These are phyloP conservation scores for Lactarius deliciosus DNA, from an alignment of 768 basidiomycete species.

Conservation along the genomic window DNA sequence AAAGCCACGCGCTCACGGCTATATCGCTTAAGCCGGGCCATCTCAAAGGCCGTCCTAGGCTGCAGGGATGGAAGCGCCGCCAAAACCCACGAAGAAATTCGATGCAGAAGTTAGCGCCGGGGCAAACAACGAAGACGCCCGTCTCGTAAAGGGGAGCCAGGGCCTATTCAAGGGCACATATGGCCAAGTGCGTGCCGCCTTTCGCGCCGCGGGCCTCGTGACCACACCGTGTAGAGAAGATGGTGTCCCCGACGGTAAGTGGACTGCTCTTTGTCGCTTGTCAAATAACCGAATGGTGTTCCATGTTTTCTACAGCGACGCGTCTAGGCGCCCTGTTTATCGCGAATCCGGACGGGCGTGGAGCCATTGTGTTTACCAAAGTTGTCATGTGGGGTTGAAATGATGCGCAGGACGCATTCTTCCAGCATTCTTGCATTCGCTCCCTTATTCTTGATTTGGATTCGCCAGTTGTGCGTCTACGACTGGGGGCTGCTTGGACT, in stretches of 20 bases:
- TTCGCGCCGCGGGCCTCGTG: conserved; percentile 29
- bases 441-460: conserved; percentile 1
- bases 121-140: background rate
- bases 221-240: conserved; percentile 29
- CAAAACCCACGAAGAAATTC: conserved; percentile 21
- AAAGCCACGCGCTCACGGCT: conserved; percentile 23
- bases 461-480: background rate
- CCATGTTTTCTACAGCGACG: conserved; percentile 18
- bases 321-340: conserved; percentile 30
- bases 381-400: conserved; percentile 31
- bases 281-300: conserved; percentile 14
- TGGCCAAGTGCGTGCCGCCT: conserved; percentile 30
- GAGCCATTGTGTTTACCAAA: conserved; percentile 29
- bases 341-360: conserved; percentile 26
- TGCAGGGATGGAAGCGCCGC: conserved; percentile 29
- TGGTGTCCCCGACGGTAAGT: conserved; percentile 27
- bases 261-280: conserved; percentile 1
- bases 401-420: background rate
- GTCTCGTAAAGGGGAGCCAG: conserved; percentile 6
- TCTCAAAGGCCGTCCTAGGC: conserved; percentile 30
- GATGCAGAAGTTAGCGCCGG: conserved; percentile 17
- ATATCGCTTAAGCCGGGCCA: conserved; percentile 26
- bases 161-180: conserved; percentile 31
- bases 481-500: background rate
- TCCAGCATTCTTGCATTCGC: background rate